These are phyloP conservation scores for Stemphylium lycopersici DNA, from an alignment of 2,329 filamentous ascomycete genomes.

Conservation along the genomic window DNA sequence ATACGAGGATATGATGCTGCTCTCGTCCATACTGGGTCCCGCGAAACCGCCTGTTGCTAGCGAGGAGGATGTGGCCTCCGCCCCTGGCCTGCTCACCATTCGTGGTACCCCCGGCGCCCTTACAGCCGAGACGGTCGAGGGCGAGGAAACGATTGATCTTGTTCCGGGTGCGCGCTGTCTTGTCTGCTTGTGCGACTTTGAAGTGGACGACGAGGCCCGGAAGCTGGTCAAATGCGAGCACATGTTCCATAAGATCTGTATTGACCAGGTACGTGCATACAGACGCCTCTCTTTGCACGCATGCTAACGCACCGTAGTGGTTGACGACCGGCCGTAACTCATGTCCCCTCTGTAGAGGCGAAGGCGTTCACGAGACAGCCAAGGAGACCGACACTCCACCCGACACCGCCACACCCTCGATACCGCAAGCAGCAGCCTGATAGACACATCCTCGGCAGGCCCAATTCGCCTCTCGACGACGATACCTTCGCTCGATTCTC, in stretches of 20 bases:
- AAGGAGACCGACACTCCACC: constrained; percentile 21
- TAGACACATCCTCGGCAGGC: not conserved
- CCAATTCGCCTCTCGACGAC: not conserved
- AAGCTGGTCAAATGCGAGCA: constrained; percentile 68
- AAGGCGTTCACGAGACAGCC: constrained; percentile 61
- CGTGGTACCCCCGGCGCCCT: constrained; percentile 50
- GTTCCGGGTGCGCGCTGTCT: constrained; percentile 61
- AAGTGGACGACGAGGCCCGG: constrained; percentile 65
- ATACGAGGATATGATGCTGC: constrained; percentile 74
- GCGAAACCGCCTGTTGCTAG: constrained; percentile 72
- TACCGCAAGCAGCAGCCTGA: constrained; percentile 16
- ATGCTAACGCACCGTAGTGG: constrained; percentile 58
- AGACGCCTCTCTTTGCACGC: not conserved
- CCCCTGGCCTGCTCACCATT: constrained; percentile 65
- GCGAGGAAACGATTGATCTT: constrained; percentile 37
- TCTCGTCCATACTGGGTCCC: constrained; percentile 70
- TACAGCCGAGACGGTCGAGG: constrained; percentile 56
- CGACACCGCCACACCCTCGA: constrained; percentile 9
- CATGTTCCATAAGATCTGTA: constrained; percentile 71
- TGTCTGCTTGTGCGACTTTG: constrained; percentile 71
- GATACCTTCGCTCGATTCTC: constrained; percentile 10
- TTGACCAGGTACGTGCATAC: constrained; percentile 65
- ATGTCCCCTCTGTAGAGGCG: constrained; percentile 65
- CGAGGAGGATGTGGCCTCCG: constrained; percentile 66
- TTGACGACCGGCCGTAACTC: constrained; percentile 70